Evolutionary conservation across 306 rosid genomes (phyloP).

Genomic region (Fragaria ananassa): DNA sequence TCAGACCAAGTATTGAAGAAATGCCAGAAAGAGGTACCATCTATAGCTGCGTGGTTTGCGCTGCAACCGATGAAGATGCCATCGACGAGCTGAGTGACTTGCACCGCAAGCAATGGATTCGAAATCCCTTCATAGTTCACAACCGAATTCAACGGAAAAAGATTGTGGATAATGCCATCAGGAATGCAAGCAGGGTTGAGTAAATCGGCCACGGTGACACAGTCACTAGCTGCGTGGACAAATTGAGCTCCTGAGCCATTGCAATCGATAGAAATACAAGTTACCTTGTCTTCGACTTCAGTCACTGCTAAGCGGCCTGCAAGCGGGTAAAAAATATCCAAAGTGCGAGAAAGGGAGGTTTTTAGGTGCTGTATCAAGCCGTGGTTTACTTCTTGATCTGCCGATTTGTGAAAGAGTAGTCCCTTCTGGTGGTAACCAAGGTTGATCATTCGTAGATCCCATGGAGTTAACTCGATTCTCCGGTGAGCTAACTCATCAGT

Average conservation of each 20-base stretch:
- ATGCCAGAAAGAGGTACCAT: not conserved
- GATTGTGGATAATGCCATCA: slow-evolving; percentile 18
- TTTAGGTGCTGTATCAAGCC: slow-evolving; percentile 11
- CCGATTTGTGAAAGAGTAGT: slow-evolving; percentile 20
- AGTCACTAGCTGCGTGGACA: slow-evolving; percentile 13
- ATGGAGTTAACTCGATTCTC: slow-evolving; percentile 27
- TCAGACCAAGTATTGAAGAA: slow-evolving; percentile 2
- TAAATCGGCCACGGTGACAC: slow-evolving; percentile 1
- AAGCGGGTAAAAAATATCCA: slow-evolving; percentile 2
- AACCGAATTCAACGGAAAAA: slow-evolving; percentile 22
- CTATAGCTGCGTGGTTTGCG: not conserved
- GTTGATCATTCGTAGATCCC: slow-evolving; percentile 32
- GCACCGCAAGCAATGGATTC: slow-evolving; percentile 32
- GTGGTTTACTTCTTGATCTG: not conserved
- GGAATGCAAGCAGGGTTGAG: slow-evolving; percentile 25
- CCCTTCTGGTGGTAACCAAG: slow-evolving; percentile 32
- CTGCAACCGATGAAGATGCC: slow-evolving; percentile 34
- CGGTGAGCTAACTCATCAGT: not conserved
- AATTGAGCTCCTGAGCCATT: slow-evolving; percentile 5
- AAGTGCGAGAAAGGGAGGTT: slow-evolving; percentile 6
- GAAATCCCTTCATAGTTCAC: slow-evolving; percentile 23
- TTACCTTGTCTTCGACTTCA: not conserved
- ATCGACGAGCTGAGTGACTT: slow-evolving; percentile 38
- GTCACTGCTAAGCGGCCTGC: not conserved
- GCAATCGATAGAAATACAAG: slow-evolving; percentile 27